Percentiles rank a stretch among this genome's conserved stretches.
phyloP scores from a whole-genome alignment of 2,329 filamentous ascomycete species.

The Hypoxylon sp. region DNA sequence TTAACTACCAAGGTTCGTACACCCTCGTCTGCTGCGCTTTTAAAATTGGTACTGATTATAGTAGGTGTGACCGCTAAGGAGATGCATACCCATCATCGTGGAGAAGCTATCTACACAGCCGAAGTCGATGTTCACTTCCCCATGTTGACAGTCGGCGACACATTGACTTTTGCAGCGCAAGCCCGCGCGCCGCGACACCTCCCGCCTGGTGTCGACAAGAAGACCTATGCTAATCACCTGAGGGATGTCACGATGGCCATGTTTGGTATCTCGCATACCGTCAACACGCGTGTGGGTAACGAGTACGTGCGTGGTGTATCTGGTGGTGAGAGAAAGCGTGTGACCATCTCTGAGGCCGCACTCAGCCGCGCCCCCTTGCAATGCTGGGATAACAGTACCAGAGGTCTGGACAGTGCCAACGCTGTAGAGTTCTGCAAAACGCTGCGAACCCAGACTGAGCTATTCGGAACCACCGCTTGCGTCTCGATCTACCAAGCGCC shows the following conservation, averaged over 20 bases:
- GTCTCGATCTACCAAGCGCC: slow-evolving; percentile 83
- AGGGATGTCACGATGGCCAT: slow-evolving; percentile 82
- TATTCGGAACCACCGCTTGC: slow-evolving; percentile 74
- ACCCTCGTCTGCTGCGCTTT: not conserved
- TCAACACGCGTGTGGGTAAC: slow-evolving; percentile 81
- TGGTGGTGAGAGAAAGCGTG: slow-evolving; percentile 79
- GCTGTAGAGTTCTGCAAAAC: slow-evolving; percentile 82
- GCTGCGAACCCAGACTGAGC: slow-evolving; percentile 73
- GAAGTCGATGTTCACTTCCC: slow-evolving; percentile 89
- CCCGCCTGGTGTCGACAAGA: slow-evolving; percentile 69
- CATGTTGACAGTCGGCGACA: slow-evolving; percentile 82
- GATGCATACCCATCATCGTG: slow-evolving; percentile 84
- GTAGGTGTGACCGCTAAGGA: slow-evolving; percentile 75
- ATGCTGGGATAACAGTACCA: slow-evolving; percentile 80
- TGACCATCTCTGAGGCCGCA: slow-evolving; percentile 73
- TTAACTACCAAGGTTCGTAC: slow-evolving; percentile 83
- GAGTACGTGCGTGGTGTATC: slow-evolving; percentile 82
- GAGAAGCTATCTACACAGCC: slow-evolving; percentile 89
- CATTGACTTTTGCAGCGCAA: slow-evolving; percentile 81
- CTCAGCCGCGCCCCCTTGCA: slow-evolving; percentile 73
- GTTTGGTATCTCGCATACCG: slow-evolving; percentile 80
- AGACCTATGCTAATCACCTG: slow-evolving; percentile 72
- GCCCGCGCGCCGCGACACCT: slow-evolving; percentile 75
- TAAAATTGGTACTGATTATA: slow-evolving; percentile 33
- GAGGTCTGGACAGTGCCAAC: slow-evolving; percentile 81